These are phyloP conservation scores for Candida dubliniensis DNA, from an alignment of 1,139 yeast species.

Conservation along the genomic window DNA sequence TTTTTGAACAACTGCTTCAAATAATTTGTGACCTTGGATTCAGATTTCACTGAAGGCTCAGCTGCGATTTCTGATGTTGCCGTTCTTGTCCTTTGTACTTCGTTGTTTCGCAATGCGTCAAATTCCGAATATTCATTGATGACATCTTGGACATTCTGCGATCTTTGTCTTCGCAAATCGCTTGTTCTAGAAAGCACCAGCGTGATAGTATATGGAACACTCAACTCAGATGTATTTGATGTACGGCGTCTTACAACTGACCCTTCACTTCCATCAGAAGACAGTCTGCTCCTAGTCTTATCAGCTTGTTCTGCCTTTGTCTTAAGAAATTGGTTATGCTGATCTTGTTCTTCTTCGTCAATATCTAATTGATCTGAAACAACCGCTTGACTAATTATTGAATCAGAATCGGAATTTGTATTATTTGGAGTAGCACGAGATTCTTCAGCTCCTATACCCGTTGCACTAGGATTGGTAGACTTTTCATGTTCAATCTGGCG, in stretches of 20 bases:
- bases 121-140: slow-evolving; percentile 61
- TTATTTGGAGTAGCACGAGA: background rate
- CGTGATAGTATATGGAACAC: slow-evolving; percentile 15
- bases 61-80: slow-evolving; percentile 13
- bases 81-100: slow-evolving; percentile 11
- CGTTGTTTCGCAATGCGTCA: slow-evolving; percentile 30
- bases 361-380: slow-evolving; percentile 5
- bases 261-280: slow-evolving; percentile 8
- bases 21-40: slow-evolving; percentile 10
- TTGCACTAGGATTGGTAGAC: background rate
- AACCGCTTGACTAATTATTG: slow-evolving; percentile 5
- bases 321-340: slow-evolving; percentile 22
- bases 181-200: slow-evolving; percentile 28
- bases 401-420: slow-evolving; percentile 4
- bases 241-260: slow-evolving; percentile 13
- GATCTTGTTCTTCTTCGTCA: slow-evolving; percentile 16
- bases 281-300: background rate
- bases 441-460: slow-evolving; percentile 3
- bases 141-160: slow-evolving; percentile 57
- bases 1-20: slow-evolving; percentile 41
- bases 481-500: slow-evolving; percentile 13
- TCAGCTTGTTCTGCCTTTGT: slow-evolving; percentile 6
- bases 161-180: slow-evolving; percentile 42
- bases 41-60: slow-evolving; percentile 7
- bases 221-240: slow-evolving; percentile 12